Base-by-base conservation (phyloP, 306 rosid species). In the Corylus americana region DNA sequence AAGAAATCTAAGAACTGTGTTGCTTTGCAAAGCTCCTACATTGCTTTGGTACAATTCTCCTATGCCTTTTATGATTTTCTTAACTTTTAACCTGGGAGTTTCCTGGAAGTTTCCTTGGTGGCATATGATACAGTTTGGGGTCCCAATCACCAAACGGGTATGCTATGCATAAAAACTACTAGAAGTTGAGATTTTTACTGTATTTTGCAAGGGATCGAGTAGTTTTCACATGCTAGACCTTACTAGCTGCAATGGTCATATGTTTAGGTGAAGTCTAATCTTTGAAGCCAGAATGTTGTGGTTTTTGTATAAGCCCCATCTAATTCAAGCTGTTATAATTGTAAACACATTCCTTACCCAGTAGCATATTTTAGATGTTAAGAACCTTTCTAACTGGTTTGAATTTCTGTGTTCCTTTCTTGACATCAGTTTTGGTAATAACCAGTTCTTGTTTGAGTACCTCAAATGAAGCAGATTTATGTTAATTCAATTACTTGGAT, bases 51-150 rank as follows among this genome's bases (percentile, higher is more conserved):
- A 48, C 8, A 59, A 17, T 55, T 58, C 11, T 74, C 58, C 55
- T 64, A 27, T 66, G 59, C 66, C 63, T n/a, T 22, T 73, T 77
- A 47, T 20, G 37, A 25, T 74, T 67, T 66, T 73, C 73, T 71
- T 69, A 48, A 68, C 75, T 53, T 44, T 63, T 74, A 55, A 76
- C 9, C 76, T 49, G 22, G 74, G 62, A 27, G 71, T 61, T 82
- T 78, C 54, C 75, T 48, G 42, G 55, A 80, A 78, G 54, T 81
- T 81, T 84, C 78, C 83, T 53, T 48, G 54, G 63, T 76, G 22
- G 73, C 74, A 68, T 68, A 47, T 48, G 63, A 59, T n/a, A 54
- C 78, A 29, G 64, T 64, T 83, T 69, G 29, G 3, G 58, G 25
- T 75, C 82, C 70, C 76, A 73, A 61, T 18, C 74, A 81, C 78